Conservation (phyloP, 257 asterid species). For the Jacaranda mimosifolia region DNA sequence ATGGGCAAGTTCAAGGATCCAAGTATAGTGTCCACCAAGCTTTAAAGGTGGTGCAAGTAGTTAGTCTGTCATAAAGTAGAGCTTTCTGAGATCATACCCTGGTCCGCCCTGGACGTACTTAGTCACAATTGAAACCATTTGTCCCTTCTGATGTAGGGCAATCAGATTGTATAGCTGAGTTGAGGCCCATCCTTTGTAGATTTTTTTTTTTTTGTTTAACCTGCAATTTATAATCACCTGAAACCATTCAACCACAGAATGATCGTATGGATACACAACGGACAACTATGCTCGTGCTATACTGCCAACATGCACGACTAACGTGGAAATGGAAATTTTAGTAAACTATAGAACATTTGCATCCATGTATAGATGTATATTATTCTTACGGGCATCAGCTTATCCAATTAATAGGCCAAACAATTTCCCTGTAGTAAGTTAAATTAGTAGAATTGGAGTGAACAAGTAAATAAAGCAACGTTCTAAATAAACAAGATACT, state of each 20-base stretch:
- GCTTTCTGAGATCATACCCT: too few relatives aligned
- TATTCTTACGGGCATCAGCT: too few relatives aligned
- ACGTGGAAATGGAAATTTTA: too few relatives aligned
- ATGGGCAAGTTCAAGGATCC: slow-evolving; percentile 71
- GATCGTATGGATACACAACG: not conserved
- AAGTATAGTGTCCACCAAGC: slow-evolving; percentile 16
- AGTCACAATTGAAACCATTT: not conserved
- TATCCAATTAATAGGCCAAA: not conserved
- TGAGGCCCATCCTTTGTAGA: not conserved
- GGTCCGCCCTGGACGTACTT: too few relatives aligned
- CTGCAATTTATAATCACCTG: not conserved
- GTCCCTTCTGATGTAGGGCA: not conserved
- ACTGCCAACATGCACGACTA: not conserved
- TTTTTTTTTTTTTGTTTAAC: not conserved
- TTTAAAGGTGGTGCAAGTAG: slow-evolving; percentile 26
- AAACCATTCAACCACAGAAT: not conserved
- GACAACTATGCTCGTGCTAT: not conserved
- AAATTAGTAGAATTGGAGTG: too few relatives aligned
- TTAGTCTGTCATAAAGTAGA: slow-evolving; percentile 12
- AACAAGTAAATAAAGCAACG: not conserved
- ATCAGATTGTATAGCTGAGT: not conserved
- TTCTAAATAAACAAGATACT: not conserved
- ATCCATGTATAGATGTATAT: too few relatives aligned
- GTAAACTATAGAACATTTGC: not conserved
- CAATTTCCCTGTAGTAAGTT: not conserved